Percentiles rank a stretch among this genome's conserved stretches.
Evolutionary conservation across 257 asterid genomes (phyloP).

Genomic region (Paraleonurus japonicus): DNA sequence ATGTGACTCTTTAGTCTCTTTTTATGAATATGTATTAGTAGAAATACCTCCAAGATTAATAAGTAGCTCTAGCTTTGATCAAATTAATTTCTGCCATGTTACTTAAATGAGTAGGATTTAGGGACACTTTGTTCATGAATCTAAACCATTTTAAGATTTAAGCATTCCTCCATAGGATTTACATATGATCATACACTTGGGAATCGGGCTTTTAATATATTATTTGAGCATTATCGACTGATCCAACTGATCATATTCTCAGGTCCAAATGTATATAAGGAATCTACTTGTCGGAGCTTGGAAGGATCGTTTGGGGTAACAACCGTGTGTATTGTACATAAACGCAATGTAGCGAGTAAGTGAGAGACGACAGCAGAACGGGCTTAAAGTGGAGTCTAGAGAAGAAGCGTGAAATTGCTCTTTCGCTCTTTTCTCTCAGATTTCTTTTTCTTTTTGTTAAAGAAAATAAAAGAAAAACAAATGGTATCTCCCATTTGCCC

Average conservation of each 20-base stretch:
- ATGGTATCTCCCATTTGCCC: slow-evolving; percentile 42
- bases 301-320: too few species aligned
- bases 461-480: neutral
- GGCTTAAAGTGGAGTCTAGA: slow-evolving; percentile 45
- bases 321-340: neutral
- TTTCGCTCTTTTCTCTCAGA: slow-evolving; percentile 7
- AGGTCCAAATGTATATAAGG: slow-evolving; percentile 25
- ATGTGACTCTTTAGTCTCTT: too few species aligned
- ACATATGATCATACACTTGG: neutral
- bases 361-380: neutral
- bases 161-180: neutral
- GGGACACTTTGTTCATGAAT: too few species aligned
- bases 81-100: too few species aligned
- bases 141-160: too few species aligned
- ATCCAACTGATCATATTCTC: slow-evolving; percentile 8
- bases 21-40: too few species aligned
- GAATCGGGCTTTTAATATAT: neutral
- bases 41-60: too few species aligned
- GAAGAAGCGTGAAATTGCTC: slow-evolving; percentile 28
- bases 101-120: too few species aligned
- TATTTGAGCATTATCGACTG: too few species aligned
- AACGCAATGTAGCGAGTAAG: neutral
- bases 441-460: neutral
- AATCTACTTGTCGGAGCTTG: neutral
- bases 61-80: too few species aligned